Evolutionary conservation across 345 rosid species (phyloP), one percentile per base, ranked within the genome.

Genomic region (Dipteronia sinensis): DNA sequence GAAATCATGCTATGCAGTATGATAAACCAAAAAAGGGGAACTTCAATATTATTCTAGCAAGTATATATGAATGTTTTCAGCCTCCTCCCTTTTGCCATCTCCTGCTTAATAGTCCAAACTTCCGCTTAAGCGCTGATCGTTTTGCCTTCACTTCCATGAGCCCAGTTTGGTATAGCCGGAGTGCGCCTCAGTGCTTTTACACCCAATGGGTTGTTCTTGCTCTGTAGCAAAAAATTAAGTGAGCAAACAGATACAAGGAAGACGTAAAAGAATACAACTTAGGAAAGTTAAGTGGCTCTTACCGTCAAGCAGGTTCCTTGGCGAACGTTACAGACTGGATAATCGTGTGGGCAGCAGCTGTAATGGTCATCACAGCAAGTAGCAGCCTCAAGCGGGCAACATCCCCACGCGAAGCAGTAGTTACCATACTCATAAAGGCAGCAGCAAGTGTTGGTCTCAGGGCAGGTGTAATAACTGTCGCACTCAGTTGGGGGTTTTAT

Each of bases 311-410:
- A 96, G 72, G 90, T 88, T 71, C 97, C 97, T 2, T 80, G 76
- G 0, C 79, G 69, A 63, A 91, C 34, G 61, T 93, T 85, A 76
- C 99, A 96, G 80, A 96, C 49, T 0, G 99, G 99, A 74, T 86
- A 92, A 40, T 94, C 97, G 4, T 84, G 90, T 1, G 99, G 99
- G 85, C 98, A 94, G 83, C 98, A 96, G 69, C 97, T 92, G 23
- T 87, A 81, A 62, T 87, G 84, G 69, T 96, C 97, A 0, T 89
- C 97, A 42, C 98, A 96, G 84, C 98, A 96, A 74, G 93, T 88
- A 46, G 97, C 99, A 9, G 88, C 83, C 79, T 92, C 99, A 0
- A 89, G 90, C 0, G 97, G 97, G 86, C 99, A 92, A 88, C 99
- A 94, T 75, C 98, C 99, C 98, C 99, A 96, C 42, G 83, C 85